Base-by-base conservation (phyloP, 73 alveolate species). In the Durusdinium trenchii region DNA sequence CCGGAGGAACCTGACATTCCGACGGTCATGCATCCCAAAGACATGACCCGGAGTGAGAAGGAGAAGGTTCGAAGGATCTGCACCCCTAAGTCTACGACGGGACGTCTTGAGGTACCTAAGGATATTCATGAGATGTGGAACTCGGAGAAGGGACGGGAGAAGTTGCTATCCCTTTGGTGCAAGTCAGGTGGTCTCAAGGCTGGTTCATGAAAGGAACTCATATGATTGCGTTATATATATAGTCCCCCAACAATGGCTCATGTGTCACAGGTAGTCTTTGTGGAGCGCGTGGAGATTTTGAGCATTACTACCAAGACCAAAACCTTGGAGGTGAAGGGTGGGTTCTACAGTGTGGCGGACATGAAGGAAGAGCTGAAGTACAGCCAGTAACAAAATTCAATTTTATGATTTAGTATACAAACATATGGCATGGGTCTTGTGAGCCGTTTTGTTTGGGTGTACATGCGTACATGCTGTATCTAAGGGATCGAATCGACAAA, bases 101-200 rank as follows among this genome's bases (percentile, higher is more conserved):
- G 94, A 5, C n/a, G 30, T 2, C 43, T 84, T 20, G 94, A 84
- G 57, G 94, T 84, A 6, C 94, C 94, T 6, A 61, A 84, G 78
- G 45, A 84, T 40, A 84, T 84, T 40, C 12, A 23, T 30, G 71
- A 38, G 54, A 84, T 84, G 94, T 84, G 78, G 76, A 6, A n/a
- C 52, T 40, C 54, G 6, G 76, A 43, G 0, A 84, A 84, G 57
- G 94, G 94, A 14, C 43, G 94, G 51, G 26, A 84, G 78, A 84
- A 40, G 0, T 32, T 84, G 20, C 52, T 52, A 9, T 3, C 3
- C 52, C 32, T 84, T 51, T 84, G 94, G 94, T 60, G 73, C 6
- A 84, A 84, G 50, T 10, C 64, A 14, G 94, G 94, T 5, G 54
- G 94, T 32, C 79, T 84, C 45, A 84, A 84, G 94, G 94, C 61